These are phyloP conservation scores for Colletotrichum spinosum DNA, from an alignment of 2,329 filamentous ascomycete species.

Conservation along the genomic window DNA sequence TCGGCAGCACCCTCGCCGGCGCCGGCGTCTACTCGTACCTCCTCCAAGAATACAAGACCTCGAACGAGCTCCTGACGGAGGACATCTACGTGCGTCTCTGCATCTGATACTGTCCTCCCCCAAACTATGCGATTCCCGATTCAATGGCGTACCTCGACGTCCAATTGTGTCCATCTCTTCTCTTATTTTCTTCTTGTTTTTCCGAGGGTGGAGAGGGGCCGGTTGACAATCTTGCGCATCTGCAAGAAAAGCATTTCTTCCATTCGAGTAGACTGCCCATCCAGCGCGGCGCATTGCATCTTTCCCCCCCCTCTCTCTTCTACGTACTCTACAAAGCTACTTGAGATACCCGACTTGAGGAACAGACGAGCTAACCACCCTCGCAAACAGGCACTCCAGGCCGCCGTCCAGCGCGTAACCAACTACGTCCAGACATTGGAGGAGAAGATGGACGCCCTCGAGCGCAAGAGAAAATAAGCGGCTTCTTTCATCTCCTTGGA, in stretches of 20 bases:
- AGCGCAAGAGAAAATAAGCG: slow-evolving; percentile 74
- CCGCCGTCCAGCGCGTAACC: slow-evolving; percentile 87
- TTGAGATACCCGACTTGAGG: neutral
- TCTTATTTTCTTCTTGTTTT: slow-evolving; percentile 36
- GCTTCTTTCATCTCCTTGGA: neutral
- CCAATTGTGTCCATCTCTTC: neutral
- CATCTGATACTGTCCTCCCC: slow-evolving; percentile 48
- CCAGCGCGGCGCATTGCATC: slow-evolving; percentile 5
- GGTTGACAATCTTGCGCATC: slow-evolving; percentile 6
- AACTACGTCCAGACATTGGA: slow-evolving; percentile 86
- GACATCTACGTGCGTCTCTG: slow-evolving; percentile 89
- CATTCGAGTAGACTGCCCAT: slow-evolving; percentile 18
- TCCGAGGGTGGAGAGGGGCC: slow-evolving; percentile 10
- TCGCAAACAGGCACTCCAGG: slow-evolving; percentile 78
- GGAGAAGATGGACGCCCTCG: slow-evolving; percentile 76
- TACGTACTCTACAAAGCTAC: too few relatives aligned
- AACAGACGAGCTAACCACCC: slow-evolving; percentile 17
- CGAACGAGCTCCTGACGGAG: slow-evolving; percentile 92
- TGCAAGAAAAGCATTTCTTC: neutral
- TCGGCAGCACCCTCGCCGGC: slow-evolving; percentile 84
- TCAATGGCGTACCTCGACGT: neutral
- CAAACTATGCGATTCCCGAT: neutral
- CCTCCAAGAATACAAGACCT: slow-evolving; percentile 90
- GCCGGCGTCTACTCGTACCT: slow-evolving; percentile 91
- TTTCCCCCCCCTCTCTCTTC: neutral